Conservation (phyloP, 805 yeast species). For the Metschnikowia proteae region DNA sequence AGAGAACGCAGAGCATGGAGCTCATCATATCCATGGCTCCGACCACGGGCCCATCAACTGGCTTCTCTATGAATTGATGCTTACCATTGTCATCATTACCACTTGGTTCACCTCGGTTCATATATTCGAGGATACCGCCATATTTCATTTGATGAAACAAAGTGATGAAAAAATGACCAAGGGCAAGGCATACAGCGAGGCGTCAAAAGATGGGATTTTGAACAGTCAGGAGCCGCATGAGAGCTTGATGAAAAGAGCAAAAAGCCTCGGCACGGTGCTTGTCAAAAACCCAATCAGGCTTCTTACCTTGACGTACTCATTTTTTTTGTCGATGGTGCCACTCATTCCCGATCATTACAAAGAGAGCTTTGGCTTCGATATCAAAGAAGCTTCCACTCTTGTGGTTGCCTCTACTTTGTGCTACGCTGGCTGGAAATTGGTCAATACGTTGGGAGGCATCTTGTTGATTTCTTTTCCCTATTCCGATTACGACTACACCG, state of each 20-base stretch:
- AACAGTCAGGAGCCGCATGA: neutral
- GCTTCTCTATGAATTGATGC: conserved; percentile 28
- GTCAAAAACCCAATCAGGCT: conserved; percentile 42
- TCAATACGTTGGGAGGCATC: conserved; percentile 48
- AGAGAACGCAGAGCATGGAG: conserved; percentile 24
- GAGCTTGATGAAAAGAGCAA: neutral
- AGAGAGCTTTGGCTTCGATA: conserved; percentile 28
- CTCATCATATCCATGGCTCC: conserved; percentile 40
- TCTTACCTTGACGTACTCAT: conserved; percentile 42
- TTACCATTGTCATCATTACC: conserved; percentile 19
- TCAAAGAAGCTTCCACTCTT: conserved; percentile 46
- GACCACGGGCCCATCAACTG: conserved; percentile 20
- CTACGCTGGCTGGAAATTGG: conserved; percentile 50
- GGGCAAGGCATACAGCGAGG: neutral
- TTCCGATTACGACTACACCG: conserved; percentile 34
- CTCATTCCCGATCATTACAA: conserved; percentile 30
- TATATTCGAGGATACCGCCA: conserved; percentile 31
- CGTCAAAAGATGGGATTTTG: neutral
- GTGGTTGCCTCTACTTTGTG: conserved; percentile 43
- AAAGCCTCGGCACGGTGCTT: conserved; percentile 2
- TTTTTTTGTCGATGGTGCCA: conserved; percentile 41
- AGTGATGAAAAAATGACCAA: neutral
- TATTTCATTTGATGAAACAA: conserved; percentile 28
- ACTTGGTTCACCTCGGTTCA: conserved; percentile 33
- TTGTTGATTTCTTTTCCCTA: conserved; percentile 53